Conservation (phyloP, 306 rosid species). For the Medicago arabica region DNA sequence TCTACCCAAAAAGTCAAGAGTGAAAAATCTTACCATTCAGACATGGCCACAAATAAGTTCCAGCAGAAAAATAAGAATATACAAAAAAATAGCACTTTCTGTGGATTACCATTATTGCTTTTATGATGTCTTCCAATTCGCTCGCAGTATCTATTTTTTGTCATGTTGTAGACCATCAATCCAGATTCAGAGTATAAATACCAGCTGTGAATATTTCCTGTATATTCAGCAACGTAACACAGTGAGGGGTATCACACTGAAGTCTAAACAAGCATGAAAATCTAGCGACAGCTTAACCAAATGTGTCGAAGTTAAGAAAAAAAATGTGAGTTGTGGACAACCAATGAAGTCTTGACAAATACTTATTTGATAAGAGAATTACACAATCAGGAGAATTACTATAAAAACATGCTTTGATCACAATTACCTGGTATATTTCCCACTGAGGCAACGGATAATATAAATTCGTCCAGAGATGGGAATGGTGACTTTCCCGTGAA, state of each 20-base stretch:
- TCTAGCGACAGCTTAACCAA: not conserved
- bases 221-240: conserved; percentile 42
- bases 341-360: too few species aligned
- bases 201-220: conserved; percentile 90
- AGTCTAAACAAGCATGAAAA: conserved; percentile 30
- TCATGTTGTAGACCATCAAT: conserved; percentile 89
- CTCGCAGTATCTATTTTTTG: conserved; percentile 85
- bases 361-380: too few species aligned
- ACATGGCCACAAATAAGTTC: not conserved
- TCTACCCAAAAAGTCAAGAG: conserved; percentile 2
- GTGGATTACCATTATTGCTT: conserved; percentile 85
- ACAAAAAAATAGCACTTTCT: not conserved
- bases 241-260: conserved; percentile 15
- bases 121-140: conserved; percentile 94
- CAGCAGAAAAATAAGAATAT: conserved; percentile 22
- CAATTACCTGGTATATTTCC: conserved; percentile 77
- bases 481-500: conserved; percentile 80
- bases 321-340: not conserved
- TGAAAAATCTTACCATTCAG: not conserved
- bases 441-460: conserved; percentile 65
- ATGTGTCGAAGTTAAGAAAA: not conserved
- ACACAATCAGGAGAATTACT: not conserved
- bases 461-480: conserved; percentile 76
- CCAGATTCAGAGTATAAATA: conserved; percentile 85
- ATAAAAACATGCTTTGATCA: conserved; percentile 6